These are phyloP conservation scores for Salix exigua DNA, from an alignment of 345 rosid species.

Conservation along the genomic window DNA sequence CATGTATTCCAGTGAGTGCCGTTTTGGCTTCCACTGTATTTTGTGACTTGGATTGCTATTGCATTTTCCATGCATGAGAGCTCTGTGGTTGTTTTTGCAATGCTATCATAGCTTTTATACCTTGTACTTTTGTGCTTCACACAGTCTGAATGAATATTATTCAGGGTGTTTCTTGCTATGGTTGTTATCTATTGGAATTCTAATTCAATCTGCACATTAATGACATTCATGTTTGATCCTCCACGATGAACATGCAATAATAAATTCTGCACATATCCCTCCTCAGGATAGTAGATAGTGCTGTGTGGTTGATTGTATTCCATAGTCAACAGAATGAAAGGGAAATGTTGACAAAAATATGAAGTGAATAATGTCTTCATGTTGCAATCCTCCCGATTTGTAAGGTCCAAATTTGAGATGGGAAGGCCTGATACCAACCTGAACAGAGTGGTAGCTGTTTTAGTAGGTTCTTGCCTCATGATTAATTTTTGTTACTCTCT, in stretches of 20 bases:
- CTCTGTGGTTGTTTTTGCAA: not conserved
- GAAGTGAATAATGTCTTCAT: not conserved
- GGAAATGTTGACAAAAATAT: not conserved
- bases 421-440: not conserved
- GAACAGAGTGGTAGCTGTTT: not conserved
- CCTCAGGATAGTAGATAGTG: not conserved
- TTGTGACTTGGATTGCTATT: not conserved
- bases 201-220: not conserved
- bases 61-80: too few species aligned
- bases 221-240: not conserved
- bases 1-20: slow-evolving; percentile 72
- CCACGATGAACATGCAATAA: not conserved
- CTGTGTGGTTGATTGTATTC: not conserved
- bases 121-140: not conserved
- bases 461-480: not conserved
- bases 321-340: not conserved
- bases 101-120: not conserved
- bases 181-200: not conserved
- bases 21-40: not conserved
- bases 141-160: not conserved
- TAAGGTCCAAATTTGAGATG: not conserved
- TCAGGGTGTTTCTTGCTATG: not conserved
- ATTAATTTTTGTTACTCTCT: not conserved
- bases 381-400: not conserved
- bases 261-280: not conserved